These are phyloP conservation scores for Exsudoporus frostii DNA, from an alignment of 768 basidiomycete genomes.

Conservation along the genomic window DNA sequence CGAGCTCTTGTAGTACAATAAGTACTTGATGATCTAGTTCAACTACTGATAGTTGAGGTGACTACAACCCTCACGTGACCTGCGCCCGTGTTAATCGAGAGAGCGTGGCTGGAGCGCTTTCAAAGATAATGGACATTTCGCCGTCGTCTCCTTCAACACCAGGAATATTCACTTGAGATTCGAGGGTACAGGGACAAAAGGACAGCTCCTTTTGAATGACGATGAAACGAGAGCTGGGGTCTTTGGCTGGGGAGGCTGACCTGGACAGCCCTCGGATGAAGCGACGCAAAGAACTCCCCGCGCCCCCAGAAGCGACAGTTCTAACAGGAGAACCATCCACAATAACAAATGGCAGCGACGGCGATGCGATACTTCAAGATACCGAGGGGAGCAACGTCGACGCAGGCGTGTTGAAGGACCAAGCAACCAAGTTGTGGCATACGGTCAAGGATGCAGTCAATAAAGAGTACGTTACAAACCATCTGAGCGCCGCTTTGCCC, in stretches of 20 bases:
- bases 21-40: no score
- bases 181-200: conserved; percentile 11
- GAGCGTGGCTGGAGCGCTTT: conserved; percentile 23
- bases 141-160: conserved; percentile 27
- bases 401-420: conserved; percentile 48
- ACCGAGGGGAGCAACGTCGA: conserved; percentile 26
- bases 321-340: conserved; percentile 31
- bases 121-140: conserved; percentile 34
- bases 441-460: conserved; percentile 78
- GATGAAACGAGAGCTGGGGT: conserved; percentile 53
- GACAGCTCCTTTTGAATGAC: conserved; percentile 28
- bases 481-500: conserved; percentile 34
- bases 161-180: conserved; percentile 28
- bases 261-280: conserved; percentile 48
- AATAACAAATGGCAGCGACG: conserved; percentile 29
- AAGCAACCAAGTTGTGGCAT: conserved; percentile 72
- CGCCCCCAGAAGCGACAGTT: conserved; percentile 40
- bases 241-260: conserved; percentile 36
- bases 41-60: neutral
- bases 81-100: conserved; percentile 15
- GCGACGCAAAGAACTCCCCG: conserved; percentile 45
- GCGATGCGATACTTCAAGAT: conserved; percentile 16
- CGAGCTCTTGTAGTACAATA: neutral
- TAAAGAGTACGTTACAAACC: conserved; percentile 77
- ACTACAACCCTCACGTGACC: conserved; percentile 27